Conservation (phyloP, 768 basidiomycete genomes). For the Mycena capillaripes region DNA sequence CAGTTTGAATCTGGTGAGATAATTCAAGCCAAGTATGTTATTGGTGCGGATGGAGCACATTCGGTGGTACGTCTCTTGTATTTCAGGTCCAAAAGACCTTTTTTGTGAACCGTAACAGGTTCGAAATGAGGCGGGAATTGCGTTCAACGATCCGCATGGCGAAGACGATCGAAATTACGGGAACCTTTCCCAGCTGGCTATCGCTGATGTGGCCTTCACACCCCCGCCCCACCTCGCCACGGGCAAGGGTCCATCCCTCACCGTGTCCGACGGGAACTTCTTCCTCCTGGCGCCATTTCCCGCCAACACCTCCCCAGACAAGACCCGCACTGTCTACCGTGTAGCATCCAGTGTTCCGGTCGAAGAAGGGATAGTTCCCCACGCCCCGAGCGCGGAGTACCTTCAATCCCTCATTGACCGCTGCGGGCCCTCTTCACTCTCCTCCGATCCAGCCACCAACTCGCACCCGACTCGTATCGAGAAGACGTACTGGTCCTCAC, state of each 20-base stretch:
- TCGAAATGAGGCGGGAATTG: constrained; percentile 55
- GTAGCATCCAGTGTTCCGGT: constrained; percentile 56
- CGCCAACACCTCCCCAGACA: constrained; percentile 36
- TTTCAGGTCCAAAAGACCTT: too few species aligned
- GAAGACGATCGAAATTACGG: constrained; percentile 41
- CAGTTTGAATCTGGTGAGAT: constrained; percentile 61
- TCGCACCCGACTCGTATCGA: constrained; percentile 49
- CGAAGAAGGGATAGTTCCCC: background rate
- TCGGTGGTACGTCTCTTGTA: constrained; percentile 52
- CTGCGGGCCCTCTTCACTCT: constrained; percentile 49
- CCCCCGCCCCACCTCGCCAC: constrained; percentile 41
- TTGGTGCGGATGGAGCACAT: constrained; percentile 66
- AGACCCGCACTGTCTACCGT: constrained; percentile 50
- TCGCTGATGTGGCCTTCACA: constrained; percentile 62
- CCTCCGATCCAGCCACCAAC: constrained; percentile 53
- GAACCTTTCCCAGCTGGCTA: constrained; percentile 55
- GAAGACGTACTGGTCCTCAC: constrained; percentile 59
- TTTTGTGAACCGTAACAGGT: constrained; percentile 47
- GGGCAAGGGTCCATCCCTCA: constrained; percentile 36
- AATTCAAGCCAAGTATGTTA: constrained; percentile 59
- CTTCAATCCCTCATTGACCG: constrained; percentile 59
- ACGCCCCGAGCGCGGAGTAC: constrained; percentile 48
- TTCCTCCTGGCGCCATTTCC: constrained; percentile 56
- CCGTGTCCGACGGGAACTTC: constrained; percentile 42
- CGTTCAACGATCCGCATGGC: constrained; percentile 60